These are phyloP conservation scores for Knufia petricola DNA, from an alignment of 2,329 filamentous ascomycete species.

Conservation along the genomic window DNA sequence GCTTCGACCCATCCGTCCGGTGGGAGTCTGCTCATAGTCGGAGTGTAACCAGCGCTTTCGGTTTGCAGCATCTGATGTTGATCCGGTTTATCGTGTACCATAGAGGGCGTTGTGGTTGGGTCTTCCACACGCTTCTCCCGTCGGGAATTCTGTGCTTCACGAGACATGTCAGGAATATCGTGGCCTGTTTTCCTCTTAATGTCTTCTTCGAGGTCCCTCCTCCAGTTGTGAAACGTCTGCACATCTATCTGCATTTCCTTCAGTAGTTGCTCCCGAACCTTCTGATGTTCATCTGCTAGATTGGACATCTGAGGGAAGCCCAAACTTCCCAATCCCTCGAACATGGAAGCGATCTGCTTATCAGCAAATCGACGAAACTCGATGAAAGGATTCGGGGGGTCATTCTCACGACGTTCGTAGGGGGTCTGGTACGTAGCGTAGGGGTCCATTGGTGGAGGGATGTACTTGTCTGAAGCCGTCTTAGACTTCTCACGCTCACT, in stretches of 20 bases:
- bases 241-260: constrained; percentile 20
- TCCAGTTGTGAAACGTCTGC: constrained; percentile 15
- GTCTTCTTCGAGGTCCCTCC: constrained; percentile 6
- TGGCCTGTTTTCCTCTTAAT: constrained; percentile 5
- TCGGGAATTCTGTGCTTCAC: not conserved
- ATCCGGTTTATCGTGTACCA: too few relatives aligned
- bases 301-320: constrained; percentile 28
- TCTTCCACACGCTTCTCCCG: too few relatives aligned
- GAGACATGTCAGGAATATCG: not conserved
- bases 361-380: constrained; percentile 53
- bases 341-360: constrained; percentile 45
- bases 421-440: constrained; percentile 22
- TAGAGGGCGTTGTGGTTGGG: too few relatives aligned
- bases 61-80: too few relatives aligned
- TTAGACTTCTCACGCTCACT: constrained; percentile 6
- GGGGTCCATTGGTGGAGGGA: constrained; percentile 21
- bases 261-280: constrained; percentile 13
- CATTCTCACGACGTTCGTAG: constrained; percentile 18
- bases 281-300: constrained; percentile 14
- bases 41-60: too few relatives aligned
- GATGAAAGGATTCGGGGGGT: constrained; percentile 46
- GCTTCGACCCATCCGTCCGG: not conserved
- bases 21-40: too few relatives aligned
- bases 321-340: constrained; percentile 32
- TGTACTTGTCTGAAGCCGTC: constrained; percentile 4